Conservation (phyloP, 148 eudicot species). For the Rhododendron ferrugineum region DNA sequence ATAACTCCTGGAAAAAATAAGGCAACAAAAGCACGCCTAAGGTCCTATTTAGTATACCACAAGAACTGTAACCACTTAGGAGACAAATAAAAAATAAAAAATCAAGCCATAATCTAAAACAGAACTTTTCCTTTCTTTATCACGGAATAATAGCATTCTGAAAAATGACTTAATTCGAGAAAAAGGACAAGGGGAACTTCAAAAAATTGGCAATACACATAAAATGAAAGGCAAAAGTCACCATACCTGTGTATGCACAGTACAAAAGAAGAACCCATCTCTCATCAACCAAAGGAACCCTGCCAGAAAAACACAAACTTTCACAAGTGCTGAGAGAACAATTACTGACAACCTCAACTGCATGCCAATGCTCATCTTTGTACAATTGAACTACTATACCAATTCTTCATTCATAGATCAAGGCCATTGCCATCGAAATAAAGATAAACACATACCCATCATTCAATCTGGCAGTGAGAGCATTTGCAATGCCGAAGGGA, state of each 20-base stretch:
- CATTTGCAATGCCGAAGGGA: constrained; percentile 88
- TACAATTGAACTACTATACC: neutral
- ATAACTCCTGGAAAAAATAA: neutral
- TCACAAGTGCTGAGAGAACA: neutral
- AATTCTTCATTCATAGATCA: neutral
- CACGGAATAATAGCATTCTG: too few species aligned
- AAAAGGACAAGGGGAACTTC: neutral
- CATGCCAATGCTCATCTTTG: neutral
- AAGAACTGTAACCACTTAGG: neutral
- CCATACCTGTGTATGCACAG: constrained; percentile 65
- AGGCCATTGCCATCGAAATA: neutral
- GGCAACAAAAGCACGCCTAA: neutral
- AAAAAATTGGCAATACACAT: neutral
- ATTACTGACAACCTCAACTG: neutral
- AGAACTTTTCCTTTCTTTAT: neutral
- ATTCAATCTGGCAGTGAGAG: constrained; percentile 84
- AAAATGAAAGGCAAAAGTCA: neutral
- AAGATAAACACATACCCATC: constrained; percentile 55
- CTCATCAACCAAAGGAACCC: constrained; percentile 85
- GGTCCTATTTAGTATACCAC: neutral
- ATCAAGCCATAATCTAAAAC: neutral
- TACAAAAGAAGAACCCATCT: constrained; percentile 71
- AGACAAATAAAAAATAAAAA: neutral
- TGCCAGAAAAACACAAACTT: constrained; percentile 25
- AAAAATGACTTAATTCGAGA: neutral